A percentile compares a stretch with the other conserved stretches of the same genome.
These are phyloP conservation scores for Phytophthora palmivora DNA, from an alignment of 352 stramenopile species.

Conservation along the genomic window DNA sequence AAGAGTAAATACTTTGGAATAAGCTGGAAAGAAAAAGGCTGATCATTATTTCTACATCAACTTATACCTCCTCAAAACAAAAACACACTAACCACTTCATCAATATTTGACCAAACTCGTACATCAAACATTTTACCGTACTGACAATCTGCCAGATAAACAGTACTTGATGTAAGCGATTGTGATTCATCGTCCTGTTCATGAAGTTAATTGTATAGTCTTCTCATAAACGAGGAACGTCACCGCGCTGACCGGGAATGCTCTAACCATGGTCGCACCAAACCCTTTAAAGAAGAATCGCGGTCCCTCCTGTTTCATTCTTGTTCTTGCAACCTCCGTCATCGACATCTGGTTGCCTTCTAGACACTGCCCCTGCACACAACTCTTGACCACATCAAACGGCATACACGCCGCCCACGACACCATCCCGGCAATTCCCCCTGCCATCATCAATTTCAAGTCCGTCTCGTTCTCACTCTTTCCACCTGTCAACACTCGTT, in stretches of 20 bases:
- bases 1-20: too few relatives aligned
- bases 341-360: slow-evolving; percentile 49
- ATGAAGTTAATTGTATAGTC: slow-evolving; percentile 82
- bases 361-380: slow-evolving; percentile 81
- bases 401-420: slow-evolving; percentile 86
- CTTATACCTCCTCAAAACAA: too few relatives aligned
- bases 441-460: slow-evolving; percentile 71
- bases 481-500: slow-evolving; percentile 56
- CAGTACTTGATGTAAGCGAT: too few relatives aligned
- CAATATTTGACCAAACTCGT: too few relatives aligned
- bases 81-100: too few relatives aligned
- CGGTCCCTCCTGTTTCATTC: slow-evolving; percentile 57
- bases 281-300: slow-evolving; percentile 88
- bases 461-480: slow-evolving; percentile 70
- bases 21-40: too few relatives aligned
- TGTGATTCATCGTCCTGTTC: too few relatives aligned
- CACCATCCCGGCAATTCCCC: slow-evolving; percentile 75
- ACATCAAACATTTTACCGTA: too few relatives aligned
- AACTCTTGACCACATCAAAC: slow-evolving; percentile 92
- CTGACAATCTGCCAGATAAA: too few relatives aligned
- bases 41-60: too few relatives aligned
- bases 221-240: slow-evolving; percentile 90
- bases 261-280: slow-evolving; percentile 76
- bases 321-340: slow-evolving; percentile 47
- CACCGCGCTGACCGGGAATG: slow-evolving; percentile 85